Conservation (phyloP, 2,329 filamentous ascomycete genomes). For the Xylariaceae sp. region DNA sequence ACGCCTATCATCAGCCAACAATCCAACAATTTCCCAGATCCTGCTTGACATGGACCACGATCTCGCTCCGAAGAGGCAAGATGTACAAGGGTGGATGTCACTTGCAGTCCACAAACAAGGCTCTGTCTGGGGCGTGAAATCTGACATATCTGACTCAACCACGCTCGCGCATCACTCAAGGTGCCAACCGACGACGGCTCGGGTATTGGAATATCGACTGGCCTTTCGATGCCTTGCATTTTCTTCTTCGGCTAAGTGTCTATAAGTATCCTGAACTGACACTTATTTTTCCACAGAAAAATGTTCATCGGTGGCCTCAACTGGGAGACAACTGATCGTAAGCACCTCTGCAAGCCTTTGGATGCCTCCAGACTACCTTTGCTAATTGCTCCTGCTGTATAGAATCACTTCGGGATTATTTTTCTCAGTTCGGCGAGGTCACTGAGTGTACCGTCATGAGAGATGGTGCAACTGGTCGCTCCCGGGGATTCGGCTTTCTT, state of each 20-base stretch:
- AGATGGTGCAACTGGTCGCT: constrained; percentile 87
- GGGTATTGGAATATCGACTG: neutral
- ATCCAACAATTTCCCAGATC: too few relatives aligned
- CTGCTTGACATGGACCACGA: too few relatives aligned
- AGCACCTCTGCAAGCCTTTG: constrained; percentile 35
- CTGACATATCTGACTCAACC: too few relatives aligned
- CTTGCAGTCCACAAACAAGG: too few relatives aligned
- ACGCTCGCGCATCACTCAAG: too few relatives aligned
- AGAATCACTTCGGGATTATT: constrained; percentile 97
- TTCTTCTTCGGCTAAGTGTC: too few relatives aligned
- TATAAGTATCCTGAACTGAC: too few relatives aligned
- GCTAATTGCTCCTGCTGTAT: constrained; percentile 20
- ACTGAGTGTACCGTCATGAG: constrained; percentile 99
- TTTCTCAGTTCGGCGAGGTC: constrained; percentile 95
- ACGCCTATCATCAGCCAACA: too few relatives aligned
- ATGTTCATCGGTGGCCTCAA: constrained; percentile 99
- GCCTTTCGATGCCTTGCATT: neutral
- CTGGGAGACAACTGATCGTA: constrained; percentile 98
- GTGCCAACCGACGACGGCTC: neutral
- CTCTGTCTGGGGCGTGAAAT: too few relatives aligned
- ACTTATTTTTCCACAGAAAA: constrained; percentile 57
- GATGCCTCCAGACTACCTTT: constrained; percentile 1
- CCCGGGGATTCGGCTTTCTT: constrained; percentile 92
- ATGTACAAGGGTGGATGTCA: too few relatives aligned
- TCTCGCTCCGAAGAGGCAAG: too few relatives aligned